phyloP scores from a whole-genome alignment of 306 rosid species.

The Inga oerstediana region DNA sequence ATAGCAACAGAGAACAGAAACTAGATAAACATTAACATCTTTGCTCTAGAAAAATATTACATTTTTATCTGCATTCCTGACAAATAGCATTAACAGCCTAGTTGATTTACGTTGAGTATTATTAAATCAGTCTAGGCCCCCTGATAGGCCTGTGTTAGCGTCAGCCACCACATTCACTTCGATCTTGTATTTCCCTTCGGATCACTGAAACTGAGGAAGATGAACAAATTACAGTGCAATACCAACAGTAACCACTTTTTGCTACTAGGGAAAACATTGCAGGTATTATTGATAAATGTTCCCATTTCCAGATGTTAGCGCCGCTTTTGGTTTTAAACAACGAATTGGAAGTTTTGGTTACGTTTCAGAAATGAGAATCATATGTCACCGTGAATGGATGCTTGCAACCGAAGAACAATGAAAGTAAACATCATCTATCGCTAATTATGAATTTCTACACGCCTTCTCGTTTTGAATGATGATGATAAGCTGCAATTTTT shows the following conservation, averaged over 20 bases:
- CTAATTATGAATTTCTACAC: not conserved
- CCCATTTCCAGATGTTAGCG: not conserved
- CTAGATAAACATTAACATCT: not conserved
- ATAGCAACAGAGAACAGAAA: slow-evolving; percentile 7
- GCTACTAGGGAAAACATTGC: not conserved
- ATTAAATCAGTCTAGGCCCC: not conserved
- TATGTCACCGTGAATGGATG: not conserved
- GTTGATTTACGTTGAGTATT: not conserved
- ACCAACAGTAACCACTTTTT: not conserved
- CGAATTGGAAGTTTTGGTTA: not conserved
- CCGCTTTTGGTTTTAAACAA: not conserved
- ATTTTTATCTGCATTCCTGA: not conserved
- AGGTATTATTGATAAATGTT: not conserved
- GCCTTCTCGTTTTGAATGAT: not conserved
- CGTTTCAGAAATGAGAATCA: slow-evolving; percentile 7
- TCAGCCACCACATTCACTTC: not conserved
- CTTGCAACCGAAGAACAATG: not conserved
- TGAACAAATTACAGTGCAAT: not conserved
- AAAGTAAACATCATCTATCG: not conserved
- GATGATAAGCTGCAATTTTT: slow-evolving; percentile 3
- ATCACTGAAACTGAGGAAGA: not conserved
- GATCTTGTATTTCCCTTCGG: not conserved
- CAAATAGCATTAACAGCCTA: not conserved
- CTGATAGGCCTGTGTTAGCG: not conserved
- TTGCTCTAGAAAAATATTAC: not conserved